Evolutionary conservation across 2,329 filamentous ascomycete genomes (phyloP).

Genomic region (Hypoxylon sp.): DNA sequence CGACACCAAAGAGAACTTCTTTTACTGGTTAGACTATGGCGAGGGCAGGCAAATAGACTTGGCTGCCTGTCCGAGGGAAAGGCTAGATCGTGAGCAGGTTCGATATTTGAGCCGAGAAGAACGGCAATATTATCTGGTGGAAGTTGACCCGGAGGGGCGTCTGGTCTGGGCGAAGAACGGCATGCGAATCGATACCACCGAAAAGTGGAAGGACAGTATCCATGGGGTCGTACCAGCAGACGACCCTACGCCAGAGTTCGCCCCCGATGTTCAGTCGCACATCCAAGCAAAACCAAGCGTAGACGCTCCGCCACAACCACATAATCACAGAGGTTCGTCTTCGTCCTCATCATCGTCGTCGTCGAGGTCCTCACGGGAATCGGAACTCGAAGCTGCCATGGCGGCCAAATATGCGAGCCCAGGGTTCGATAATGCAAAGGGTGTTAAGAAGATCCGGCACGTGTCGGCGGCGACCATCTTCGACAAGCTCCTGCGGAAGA

Average conservation of each 20-base stretch:
- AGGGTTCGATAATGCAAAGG: slow-evolving; percentile 72
- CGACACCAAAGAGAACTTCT: slow-evolving; percentile 88
- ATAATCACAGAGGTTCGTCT: slow-evolving; percentile 36
- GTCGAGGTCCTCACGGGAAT: slow-evolving; percentile 59
- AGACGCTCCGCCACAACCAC: slow-evolving; percentile 48
- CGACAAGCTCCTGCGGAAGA: slow-evolving; percentile 83
- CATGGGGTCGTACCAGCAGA: slow-evolving; percentile 77
- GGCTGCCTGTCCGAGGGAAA: slow-evolving; percentile 78
- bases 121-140: slow-evolving; percentile 83
- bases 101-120: slow-evolving; percentile 89
- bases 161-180: slow-evolving; percentile 92
- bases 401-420: slow-evolving; percentile 76
- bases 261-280: slow-evolving; percentile 54
- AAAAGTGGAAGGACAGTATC: slow-evolving; percentile 83
- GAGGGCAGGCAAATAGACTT: slow-evolving; percentile 80
- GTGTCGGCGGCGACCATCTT: slow-evolving; percentile 80
- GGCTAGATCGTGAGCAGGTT: slow-evolving; percentile 83
- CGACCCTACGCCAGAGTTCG: slow-evolving; percentile 71
- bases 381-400: slow-evolving; percentile 70
- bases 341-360: slow-evolving; percentile 42
- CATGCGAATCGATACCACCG: slow-evolving; percentile 80
- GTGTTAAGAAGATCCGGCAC: slow-evolving; percentile 69
- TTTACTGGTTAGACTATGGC: slow-evolving; percentile 92
- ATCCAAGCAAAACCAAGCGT: slow-evolving; percentile 45
- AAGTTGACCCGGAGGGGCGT: slow-evolving; percentile 79